Evolutionary conservation across 1,284 basidiomycete species (phyloP).

Genomic region (Moniliella sp.): DNA sequence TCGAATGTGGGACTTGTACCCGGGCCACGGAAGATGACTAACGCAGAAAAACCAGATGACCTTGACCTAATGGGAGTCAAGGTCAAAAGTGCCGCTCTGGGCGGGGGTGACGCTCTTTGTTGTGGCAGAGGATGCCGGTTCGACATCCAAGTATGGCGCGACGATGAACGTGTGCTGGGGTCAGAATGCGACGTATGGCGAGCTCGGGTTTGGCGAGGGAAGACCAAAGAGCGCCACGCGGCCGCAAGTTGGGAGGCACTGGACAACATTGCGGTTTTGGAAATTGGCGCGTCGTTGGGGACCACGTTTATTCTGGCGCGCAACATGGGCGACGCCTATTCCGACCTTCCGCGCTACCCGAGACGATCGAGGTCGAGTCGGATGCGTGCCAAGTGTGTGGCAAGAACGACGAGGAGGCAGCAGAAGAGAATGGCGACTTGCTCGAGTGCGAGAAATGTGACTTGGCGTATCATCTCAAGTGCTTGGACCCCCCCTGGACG

Average conservation of each 20-base stretch:
- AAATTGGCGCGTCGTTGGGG: slow-evolving; percentile 61
- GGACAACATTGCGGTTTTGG: slow-evolving; percentile 51
- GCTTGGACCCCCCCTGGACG: slow-evolving; percentile 56
- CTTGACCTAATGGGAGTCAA: slow-evolving; percentile 24
- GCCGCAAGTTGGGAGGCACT: slow-evolving; percentile 52
- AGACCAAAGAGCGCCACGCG: slow-evolving; percentile 69
- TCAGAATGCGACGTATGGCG: slow-evolving; percentile 50
- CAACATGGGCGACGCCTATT: slow-evolving; percentile 40
- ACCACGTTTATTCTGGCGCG: slow-evolving; percentile 51
- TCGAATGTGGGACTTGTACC: not conserved
- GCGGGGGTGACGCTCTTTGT: slow-evolving; percentile 78
- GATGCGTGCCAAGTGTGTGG: slow-evolving; percentile 53
- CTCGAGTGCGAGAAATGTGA: slow-evolving; percentile 49
- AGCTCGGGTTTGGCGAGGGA: slow-evolving; percentile 58
- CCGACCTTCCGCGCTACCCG: slow-evolving; percentile 24
- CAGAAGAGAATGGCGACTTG: slow-evolving; percentile 1
- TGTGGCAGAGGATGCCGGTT: slow-evolving; percentile 42
- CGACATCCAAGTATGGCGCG: slow-evolving; percentile 39
- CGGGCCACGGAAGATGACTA: not conserved
- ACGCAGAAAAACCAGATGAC: slow-evolving; percentile 5
- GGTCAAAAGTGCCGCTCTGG: slow-evolving; percentile 41
- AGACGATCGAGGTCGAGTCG: slow-evolving; percentile 44
- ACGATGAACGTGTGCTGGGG: slow-evolving; percentile 67
- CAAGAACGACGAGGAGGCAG: slow-evolving; percentile 37
- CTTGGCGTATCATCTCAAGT: slow-evolving; percentile 60